Conservation (phyloP, 441 rosid species). For the Jatropha multifida region DNA sequence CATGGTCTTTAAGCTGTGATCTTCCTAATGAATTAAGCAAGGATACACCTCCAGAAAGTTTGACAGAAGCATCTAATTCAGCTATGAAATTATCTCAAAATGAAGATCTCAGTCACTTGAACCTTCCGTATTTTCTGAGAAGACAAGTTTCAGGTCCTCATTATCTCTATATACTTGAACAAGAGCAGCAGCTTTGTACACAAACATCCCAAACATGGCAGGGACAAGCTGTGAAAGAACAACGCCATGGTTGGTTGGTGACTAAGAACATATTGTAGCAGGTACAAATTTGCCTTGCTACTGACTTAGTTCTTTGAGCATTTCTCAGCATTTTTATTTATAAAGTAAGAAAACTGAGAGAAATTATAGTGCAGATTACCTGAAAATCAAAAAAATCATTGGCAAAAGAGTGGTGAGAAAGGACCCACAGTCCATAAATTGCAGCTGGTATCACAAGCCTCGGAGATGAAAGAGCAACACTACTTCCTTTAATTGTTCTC, state of each 20-base stretch:
- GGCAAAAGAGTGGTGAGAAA: slow-evolving; percentile 59
- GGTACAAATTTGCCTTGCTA: background rate
- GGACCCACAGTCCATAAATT: slow-evolving; percentile 72
- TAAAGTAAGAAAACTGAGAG: background rate
- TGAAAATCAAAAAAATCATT: slow-evolving; percentile 74
- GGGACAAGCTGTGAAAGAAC: slow-evolving; percentile 63
- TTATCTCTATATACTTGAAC: slow-evolving; percentile 94
- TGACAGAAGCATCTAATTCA: too few species aligned
- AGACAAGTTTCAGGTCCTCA: slow-evolving; percentile 63
- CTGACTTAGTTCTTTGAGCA: background rate
- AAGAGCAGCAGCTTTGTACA: slow-evolving; percentile 93
- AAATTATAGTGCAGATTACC: slow-evolving; percentile 39
- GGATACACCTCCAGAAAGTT: too few species aligned
- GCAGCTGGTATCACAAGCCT: slow-evolving; percentile 83
- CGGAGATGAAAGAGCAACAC: slow-evolving; percentile 86
- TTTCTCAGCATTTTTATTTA: background rate
- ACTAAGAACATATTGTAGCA: background rate
- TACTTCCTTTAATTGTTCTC: slow-evolving; percentile 63
- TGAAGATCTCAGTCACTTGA: slow-evolving; percentile 29
- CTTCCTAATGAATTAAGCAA: background rate
- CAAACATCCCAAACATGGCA: slow-evolving; percentile 90
- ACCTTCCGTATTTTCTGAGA: slow-evolving; percentile 52
- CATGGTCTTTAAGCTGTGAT: background rate
- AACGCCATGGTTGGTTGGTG: background rate
- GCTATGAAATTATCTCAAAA: background rate